Evolutionary conservation across 2,329 filamentous ascomycete genomes (phyloP), one percentile per base, ranked within the genome.

Genomic region (Diaporthe helianthi): DNA sequence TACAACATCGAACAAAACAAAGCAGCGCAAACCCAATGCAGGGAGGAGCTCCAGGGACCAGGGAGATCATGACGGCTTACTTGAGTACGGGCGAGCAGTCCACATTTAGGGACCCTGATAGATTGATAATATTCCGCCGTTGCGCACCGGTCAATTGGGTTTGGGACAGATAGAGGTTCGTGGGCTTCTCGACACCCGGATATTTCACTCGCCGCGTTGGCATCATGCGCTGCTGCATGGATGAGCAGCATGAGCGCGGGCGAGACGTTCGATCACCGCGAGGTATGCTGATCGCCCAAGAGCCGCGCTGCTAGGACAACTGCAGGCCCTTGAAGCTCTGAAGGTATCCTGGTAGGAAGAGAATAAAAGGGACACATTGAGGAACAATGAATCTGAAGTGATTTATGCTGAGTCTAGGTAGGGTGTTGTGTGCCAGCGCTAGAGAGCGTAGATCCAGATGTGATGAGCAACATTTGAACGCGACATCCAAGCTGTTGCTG

Each of bases 211-310:
- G 58, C 58, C 41, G 58, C 44, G 58, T 63, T 49, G 58, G 58
- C 29, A 63, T 9, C 58, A 63, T n/a, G 38, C 58, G 58, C 13
- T 24, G 44, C 58, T 36, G 44, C 58, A 63, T 63, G 41, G 55
- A 49, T 49, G 44, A 49, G 41, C 26, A 12, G 29, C 58, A 29
- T 44, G 58, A 12, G 29, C 58, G 44, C 58, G 58, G 58, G 7
- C 58, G 58, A 63, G 58, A 63, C 58, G 58, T 63, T 17, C 29
- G 58, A 63, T 63, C 58, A 63, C 58, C 58, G 58, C 29, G 58
- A 29, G 58, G 41, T 19, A 22, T 22, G 29, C 29, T 63, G 58
- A 63, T 63, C 58, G 10, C 36, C 19, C 41, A 33, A 29, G 31
- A 46, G 19, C 58, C n/a, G 29, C 54, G 54, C 22, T 44, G 54